Evolutionary conservation across 1,284 basidiomycete species (phyloP), one percentile per base, ranked within the genome.

Genomic region (Cryptococcus jaspeensis): DNA sequence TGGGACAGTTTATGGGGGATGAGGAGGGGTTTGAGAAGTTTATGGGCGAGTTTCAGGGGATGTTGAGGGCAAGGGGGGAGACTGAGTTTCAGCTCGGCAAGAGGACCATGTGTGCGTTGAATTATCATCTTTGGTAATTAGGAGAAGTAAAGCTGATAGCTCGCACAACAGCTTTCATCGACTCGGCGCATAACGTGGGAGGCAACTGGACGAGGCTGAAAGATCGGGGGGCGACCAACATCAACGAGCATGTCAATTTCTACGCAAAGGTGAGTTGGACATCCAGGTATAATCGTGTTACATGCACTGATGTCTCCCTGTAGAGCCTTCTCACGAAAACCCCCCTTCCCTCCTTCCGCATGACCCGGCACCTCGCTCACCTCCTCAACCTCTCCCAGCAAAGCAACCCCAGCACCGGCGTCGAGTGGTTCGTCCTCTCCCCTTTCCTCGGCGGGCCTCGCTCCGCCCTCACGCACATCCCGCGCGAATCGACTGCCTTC

Each of bases 191-290:
- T 28, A 51, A 62, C 32, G 51, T 53, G 20, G 60, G 60, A 16
- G 60, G 60, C 1, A 52, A 62, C 42, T 62, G 60, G 60, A 55
- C 57, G 5, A 48, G 47, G 25, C 35, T 62, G 46, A 35, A 47
- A 16, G 53, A 59, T 12, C 12, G 58, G 36, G 58, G 55, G 4
- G 39, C 51, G 22, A 36, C 54, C 42, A 62, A 62, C 38, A 52
- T 60, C 55, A 56, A 60, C 55, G 61, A 62, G 44, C 61, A 62
- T 45, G 51, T 59, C 44, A 53, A 60, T 39, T 60, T 62, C 35
- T 62, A 62, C 43, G 61, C 58, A 20, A 62, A 62, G 52, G 61
- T 62, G 52, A 43, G 52, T 54, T 9, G 6, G 18, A n/a, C 42
- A 56, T 46, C 48, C 44, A 50, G 25, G 43, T 8, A 53, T 32